Conservation (phyloP, 2,329 filamentous ascomycete species). For the Incumbomyces lentus region DNA sequence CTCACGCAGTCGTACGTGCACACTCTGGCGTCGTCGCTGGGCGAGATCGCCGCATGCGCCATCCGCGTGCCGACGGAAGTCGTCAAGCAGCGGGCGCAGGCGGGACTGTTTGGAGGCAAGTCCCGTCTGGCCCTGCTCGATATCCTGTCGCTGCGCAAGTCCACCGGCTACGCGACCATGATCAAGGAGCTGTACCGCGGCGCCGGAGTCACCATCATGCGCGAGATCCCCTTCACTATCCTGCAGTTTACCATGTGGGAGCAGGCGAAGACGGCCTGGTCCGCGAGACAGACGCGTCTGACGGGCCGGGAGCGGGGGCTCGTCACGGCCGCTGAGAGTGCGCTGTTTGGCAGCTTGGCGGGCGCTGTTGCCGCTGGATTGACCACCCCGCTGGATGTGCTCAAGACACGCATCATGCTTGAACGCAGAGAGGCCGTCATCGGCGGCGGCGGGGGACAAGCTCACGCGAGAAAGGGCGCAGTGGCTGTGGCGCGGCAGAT, state of each 20-base stretch:
- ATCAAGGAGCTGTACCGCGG: conserved; percentile 82
- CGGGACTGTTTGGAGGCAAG: conserved; percentile 64
- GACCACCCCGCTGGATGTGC: conserved; percentile 87
- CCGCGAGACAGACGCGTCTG: conserved; percentile 44
- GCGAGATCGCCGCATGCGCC: conserved; percentile 85
- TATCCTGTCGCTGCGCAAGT: conserved; percentile 48
- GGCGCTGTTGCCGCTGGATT: conserved; percentile 77
- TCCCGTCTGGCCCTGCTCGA: conserved; percentile 56
- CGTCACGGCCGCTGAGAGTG: conserved; percentile 67
- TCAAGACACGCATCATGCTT: conserved; percentile 96
- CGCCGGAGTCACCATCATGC: conserved; percentile 82
- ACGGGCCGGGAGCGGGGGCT: conserved; percentile 31
- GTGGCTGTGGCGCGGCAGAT: conserved; percentile 53
- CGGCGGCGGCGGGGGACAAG: conserved; percentile 29
- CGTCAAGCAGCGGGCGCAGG: conserved; percentile 92
- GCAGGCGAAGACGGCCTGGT: conserved; percentile 58
- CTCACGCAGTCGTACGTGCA: conserved; percentile 43
- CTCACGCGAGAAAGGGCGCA: conserved; percentile 23
- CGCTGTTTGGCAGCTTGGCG: conserved; percentile 69
- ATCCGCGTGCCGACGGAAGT: conserved; percentile 93
- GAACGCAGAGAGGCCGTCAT: conserved; percentile 56
- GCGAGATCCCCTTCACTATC: conserved; percentile 94
- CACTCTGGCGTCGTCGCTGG: conserved; percentile 75
- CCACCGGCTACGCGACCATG: conserved; percentile 36
- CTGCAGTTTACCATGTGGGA: conserved; percentile 98